These are phyloP conservation scores for Glycine tomentella DNA, from an alignment of 306 rosid species.

Conservation along the genomic window DNA sequence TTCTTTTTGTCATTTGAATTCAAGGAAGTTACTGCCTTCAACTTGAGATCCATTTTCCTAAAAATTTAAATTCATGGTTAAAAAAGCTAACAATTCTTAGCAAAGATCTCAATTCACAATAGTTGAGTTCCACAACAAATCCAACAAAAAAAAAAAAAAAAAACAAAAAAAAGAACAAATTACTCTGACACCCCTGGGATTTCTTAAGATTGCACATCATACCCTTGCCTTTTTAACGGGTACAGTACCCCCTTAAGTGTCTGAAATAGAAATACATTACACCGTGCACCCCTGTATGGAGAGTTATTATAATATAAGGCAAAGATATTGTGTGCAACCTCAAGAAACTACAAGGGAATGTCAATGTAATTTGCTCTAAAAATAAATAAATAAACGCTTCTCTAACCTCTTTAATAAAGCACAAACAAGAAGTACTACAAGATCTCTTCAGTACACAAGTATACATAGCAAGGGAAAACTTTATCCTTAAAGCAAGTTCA, in stretches of 20 bases:
- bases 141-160: not conserved
- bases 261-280: no score
- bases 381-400: not conserved
- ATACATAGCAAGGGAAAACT: not conserved
- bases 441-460: constrained; percentile 1
- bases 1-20: constrained; percentile 64
- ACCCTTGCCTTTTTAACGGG: not conserved
- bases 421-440: not conserved
- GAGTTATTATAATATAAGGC: no score
- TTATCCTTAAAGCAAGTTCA: not conserved
- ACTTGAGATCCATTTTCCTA: constrained; percentile 61
- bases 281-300: no score
- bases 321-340: no score
- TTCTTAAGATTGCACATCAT: not conserved
- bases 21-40: constrained; percentile 45
- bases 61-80: no score
- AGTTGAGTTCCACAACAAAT: not conserved
- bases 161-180: not conserved
- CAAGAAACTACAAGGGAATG: no score
- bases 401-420: not conserved
- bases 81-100: not conserved
- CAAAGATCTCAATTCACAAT: constrained; percentile 27
- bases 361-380: no score
- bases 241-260: no score
- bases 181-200: not conserved